Base-by-base conservation (phyloP, 2,329 filamentous ascomycete species). In the Alternaria panax region DNA sequence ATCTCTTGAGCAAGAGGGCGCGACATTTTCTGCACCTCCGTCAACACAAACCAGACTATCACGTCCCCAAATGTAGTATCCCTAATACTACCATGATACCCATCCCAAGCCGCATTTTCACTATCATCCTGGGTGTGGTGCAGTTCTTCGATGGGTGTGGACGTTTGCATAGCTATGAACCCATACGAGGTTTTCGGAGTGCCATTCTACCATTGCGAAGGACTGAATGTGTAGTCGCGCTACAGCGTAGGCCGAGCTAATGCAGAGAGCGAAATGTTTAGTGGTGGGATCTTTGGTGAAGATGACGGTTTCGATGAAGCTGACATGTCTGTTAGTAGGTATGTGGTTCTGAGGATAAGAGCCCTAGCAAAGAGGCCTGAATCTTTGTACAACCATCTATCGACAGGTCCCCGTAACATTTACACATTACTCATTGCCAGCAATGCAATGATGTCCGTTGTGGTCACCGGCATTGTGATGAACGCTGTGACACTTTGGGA, bases 301-400 rank as follows among this genome's bases (percentile, higher is more conserved):
- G 32, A 36, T 16, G 16, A 36, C 6, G 32, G 7, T 22, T 2
- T 8, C 8, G 27, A 5, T 5, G 43, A 30, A 12, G n/a, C 43
- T 16, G 43, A 9, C 25, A 30, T 22, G 0, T 0, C 16, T 1
- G 25, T 4, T 27, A 22, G 0, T 18, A 8, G 2, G 14, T 28
- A 1, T 32, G 27, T 45, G 7, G 6, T 9, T 14, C 6, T 34
- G 30, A 28, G 7, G 7, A 5, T 11, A 0, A 2, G 12, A 16
- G 2, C 4, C 5, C 1, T 32, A 1, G 27, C 4, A 4, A 5
- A 0, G 14, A 32, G 12, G 0, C 9, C 0, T 0, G 18, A 30
- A 18, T 1, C 7, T n/a, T 16, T 9, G 18, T 22, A 32, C 18
- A 0, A 5, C 11, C 18, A 14, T 22, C 11, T 3, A 22, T 12